These are phyloP conservation scores for Aristolochia fimbriata DNA, from an alignment of 164 flowering plant species.

Conservation along the genomic window DNA sequence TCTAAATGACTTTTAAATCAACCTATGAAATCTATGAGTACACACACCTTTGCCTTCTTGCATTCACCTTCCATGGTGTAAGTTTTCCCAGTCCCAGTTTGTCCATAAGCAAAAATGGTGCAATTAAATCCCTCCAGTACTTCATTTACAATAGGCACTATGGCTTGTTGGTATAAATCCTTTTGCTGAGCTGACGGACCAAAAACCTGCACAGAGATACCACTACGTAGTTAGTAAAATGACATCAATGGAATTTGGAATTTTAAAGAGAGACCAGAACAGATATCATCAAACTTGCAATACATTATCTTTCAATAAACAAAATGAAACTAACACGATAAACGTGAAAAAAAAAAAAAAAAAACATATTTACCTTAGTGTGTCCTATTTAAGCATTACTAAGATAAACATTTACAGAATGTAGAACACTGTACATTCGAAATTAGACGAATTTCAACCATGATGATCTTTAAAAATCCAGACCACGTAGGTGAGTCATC, in stretches of 20 bases:
- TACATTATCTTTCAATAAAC: neutral
- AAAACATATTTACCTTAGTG: neutral
- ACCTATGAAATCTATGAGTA: neutral
- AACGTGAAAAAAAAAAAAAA: neutral
- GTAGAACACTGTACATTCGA: no score
- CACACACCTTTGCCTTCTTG: conserved; percentile 69
- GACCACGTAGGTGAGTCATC: neutral
- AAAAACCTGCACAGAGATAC: conserved; percentile 48
- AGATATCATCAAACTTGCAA: no score
- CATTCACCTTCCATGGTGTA: conserved; percentile 98
- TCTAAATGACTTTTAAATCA: neutral
- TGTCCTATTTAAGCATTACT: no score
- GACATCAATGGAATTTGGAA: no score
- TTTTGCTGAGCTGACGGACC: conserved; percentile 84
- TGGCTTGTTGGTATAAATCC: conserved; percentile 90
- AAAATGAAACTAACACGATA: neutral
- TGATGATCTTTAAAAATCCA: no score
- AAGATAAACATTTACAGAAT: no score
- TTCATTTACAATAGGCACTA: conserved; percentile 85
- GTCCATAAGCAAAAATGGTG: conserved; percentile 98
- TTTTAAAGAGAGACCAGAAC: no score
- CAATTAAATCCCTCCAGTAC: conserved; percentile 95
- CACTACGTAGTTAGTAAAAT: neutral
- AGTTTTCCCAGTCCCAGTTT: conserved; percentile 97
- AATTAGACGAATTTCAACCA: no score